These are phyloP conservation scores for Actinidia arguta DNA, from an alignment of 179 eudicot species.

Conservation along the genomic window DNA sequence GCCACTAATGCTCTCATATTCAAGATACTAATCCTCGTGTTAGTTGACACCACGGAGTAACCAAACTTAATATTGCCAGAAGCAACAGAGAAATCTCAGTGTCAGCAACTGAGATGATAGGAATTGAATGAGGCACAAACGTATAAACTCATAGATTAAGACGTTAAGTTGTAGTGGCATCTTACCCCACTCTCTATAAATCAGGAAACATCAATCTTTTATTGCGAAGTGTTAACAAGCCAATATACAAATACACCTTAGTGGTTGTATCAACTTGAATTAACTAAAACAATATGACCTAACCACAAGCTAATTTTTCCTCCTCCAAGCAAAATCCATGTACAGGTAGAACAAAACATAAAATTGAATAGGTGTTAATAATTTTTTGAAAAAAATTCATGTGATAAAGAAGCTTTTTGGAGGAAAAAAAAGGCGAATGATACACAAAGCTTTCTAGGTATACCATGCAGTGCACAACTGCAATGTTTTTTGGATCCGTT, in stretches of 20 bases:
- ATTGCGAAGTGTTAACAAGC: background rate
- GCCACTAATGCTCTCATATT: background rate
- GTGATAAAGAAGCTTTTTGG: background rate
- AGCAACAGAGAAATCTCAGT: background rate
- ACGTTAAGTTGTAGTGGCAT: background rate
- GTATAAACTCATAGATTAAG: background rate
- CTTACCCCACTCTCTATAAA: background rate
- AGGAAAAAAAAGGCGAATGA: background rate
- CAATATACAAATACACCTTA: too few species aligned
- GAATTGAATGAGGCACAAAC: background rate
- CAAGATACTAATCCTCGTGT: background rate
- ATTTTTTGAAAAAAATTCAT: background rate
- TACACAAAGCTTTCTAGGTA: constrained; percentile 10
- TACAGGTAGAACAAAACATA: background rate
- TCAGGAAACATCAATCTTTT: constrained; percentile 8
- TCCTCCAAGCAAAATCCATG: background rate
- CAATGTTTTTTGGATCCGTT: constrained; percentile 53
- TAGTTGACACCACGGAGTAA: background rate
- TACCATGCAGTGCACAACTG: constrained; percentile 75
- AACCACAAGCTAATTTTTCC: background rate
- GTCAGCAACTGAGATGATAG: constrained; percentile 7
- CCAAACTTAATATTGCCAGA: background rate
- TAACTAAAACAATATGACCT: background rate
- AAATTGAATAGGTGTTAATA: background rate
- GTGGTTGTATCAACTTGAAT: background rate